Evolutionary conservation across 2,329 filamentous ascomycete species (phyloP).

Genomic region (Colletotrichum sp.): DNA sequence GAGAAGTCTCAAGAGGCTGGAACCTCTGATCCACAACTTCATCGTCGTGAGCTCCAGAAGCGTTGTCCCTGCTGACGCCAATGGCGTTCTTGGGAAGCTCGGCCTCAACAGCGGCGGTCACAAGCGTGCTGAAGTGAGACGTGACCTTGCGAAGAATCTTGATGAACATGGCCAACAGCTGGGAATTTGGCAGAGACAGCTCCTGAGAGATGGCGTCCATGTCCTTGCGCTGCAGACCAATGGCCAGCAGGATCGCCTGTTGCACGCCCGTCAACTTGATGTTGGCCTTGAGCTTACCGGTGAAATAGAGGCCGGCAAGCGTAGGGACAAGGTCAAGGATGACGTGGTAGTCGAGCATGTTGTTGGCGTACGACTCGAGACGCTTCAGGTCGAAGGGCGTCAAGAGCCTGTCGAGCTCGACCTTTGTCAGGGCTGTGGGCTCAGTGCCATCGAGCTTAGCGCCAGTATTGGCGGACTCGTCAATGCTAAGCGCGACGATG

Average conservation of each 20-base stretch:
- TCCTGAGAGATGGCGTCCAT: constrained; percentile 83
- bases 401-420: constrained; percentile 77
- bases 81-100: constrained; percentile 65
- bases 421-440: constrained; percentile 67
- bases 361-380: constrained; percentile 93
- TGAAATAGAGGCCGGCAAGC: constrained; percentile 85
- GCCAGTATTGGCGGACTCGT: constrained; percentile 80
- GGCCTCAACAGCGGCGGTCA: constrained; percentile 75
- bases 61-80: constrained; percentile 64
- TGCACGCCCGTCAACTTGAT: constrained; percentile 84
- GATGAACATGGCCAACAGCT: constrained; percentile 95
- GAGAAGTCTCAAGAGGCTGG: constrained; percentile 69
- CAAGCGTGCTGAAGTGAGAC: constrained; percentile 74
- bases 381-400: constrained; percentile 95
- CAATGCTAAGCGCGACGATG: constrained; percentile 81
- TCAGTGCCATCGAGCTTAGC: constrained; percentile 65
- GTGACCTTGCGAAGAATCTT: constrained; percentile 93
- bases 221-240: constrained; percentile 89
- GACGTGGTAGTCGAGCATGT: constrained; percentile 97
- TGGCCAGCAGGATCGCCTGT: constrained; percentile 83
- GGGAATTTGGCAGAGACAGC: constrained; percentile 72
- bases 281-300: constrained; percentile 69
- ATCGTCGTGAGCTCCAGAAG: constrained; percentile 70
- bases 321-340: constrained; percentile 90
- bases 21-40: constrained; percentile 70